Base-by-base conservation (phyloP, 306 rosid genomes). In the Vigna reflexopilosa region DNA sequence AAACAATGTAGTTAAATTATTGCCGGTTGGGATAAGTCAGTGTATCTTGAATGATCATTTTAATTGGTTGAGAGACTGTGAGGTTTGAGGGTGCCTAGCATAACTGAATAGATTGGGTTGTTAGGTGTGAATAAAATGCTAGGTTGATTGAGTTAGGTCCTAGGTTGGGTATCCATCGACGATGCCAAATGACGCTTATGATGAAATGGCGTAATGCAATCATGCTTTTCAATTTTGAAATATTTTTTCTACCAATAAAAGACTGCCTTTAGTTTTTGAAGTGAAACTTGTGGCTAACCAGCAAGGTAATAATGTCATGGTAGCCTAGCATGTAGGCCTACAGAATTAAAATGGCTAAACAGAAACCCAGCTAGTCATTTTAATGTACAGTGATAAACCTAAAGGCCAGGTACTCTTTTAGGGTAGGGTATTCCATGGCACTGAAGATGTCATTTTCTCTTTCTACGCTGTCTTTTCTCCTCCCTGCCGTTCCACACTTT, bases 231-330 rank as follows among this genome's bases (percentile, higher is more conserved):
- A n/a, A 28, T 70, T 68, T 34, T 57, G 30, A 3, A 32, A 15
- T 55, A 3, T 44, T 62, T 16, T 59, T 50, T 63, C 17, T 24
- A 64, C 36, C 17, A 3, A 32, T 55, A 2, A 40, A 13, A 26
- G 24, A 13, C 48, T 38, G 13, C 16, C 49, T 67, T 44, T 5
- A 42, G 40, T 54, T 52, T 22, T 11, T 49, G 9, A 19, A 65
- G n/a, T 66, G 22, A 40, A 54, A 30, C 57, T 66, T 55, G 24
- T 68, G 50, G 20, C 16, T 22, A 55, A 54, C 67, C 34, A 67
- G 45, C 54, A 50, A 64, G 65, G 40, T 64, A 34, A 12, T 50
- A 17, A 13, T 36, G 13, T 49, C 19, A 30, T 7, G 63, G 51
- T 63, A 19, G 72, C 62, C 63, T 30, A 30, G 71, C 42, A 38